These are phyloP conservation scores for Helianthus annuus DNA, from an alignment of 129 eudicot species.

Conservation along the genomic window DNA sequence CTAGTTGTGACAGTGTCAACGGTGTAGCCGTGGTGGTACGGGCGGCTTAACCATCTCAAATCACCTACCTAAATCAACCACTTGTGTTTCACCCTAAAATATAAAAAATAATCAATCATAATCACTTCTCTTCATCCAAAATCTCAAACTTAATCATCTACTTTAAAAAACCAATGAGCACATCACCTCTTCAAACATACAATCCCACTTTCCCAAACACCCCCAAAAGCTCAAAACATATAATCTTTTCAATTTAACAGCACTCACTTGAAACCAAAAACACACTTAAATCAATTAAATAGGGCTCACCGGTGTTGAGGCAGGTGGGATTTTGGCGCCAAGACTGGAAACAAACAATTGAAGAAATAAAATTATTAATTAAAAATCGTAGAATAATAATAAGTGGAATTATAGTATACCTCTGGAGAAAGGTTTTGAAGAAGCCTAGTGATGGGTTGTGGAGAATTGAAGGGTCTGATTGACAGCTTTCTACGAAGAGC, in stretches of 20 bases:
- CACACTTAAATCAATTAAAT: not conserved
- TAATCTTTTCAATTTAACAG: too few species aligned
- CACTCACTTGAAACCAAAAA: too few species aligned
- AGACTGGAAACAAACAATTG: conserved; percentile 39
- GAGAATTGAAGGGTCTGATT: conserved; percentile 63
- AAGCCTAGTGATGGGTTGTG: conserved; percentile 67
- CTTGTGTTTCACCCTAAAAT: not conserved
- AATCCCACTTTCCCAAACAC: too few species aligned
- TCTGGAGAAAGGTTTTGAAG: conserved; percentile 64
- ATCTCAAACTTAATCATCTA: not conserved
- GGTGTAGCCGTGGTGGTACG: too few species aligned
- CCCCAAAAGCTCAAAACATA: too few species aligned
- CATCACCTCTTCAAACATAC: too few species aligned
- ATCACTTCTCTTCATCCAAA: not conserved
- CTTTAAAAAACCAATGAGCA: too few species aligned
- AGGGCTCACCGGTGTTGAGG: conserved; percentile 40
- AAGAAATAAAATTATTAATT: conserved; percentile 11
- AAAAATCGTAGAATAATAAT: not conserved
- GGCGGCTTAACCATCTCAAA: not conserved
- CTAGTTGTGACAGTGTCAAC: too few species aligned
- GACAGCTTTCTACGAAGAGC: conserved; percentile 48
- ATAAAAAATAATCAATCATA: not conserved
- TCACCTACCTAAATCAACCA: not conserved
- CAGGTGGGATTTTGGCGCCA: conserved; percentile 59
- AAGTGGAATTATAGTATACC: conserved; percentile 30